Base-by-base conservation (phyloP, 2,329 filamentous ascomycete genomes). In the Phialophora tarda region DNA sequence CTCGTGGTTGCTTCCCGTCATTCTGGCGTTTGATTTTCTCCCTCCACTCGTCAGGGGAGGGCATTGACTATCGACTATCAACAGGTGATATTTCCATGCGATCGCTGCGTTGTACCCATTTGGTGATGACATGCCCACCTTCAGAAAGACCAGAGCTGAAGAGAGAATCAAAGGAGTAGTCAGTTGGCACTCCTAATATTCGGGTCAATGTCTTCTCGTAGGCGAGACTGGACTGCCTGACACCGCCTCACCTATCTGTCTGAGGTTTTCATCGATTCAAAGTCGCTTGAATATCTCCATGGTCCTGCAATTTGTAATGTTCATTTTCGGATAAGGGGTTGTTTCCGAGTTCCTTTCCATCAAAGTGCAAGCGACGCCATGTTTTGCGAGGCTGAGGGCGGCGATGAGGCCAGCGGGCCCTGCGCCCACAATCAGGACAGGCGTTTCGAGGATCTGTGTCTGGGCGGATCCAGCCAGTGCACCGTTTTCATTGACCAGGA, bases 281-380 rank as follows among this genome's bases (percentile, higher is more conserved):
- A 64, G 41, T 53, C 55, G n/a, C 6, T 51, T 48, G 41, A 78
- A 70, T 0, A 78, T 56, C 62, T 78, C 77, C 77, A 79, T 78
- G 14, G 67, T 72, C 4, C 76, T 71, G 24, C 63, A 69, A 61
- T 78, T 79, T 1, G 75, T 78, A 11, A 75, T 50, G 60, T 79
- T 77, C 77, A 78, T 77, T 65, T 79, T 80, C 0, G 78, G 77
- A 75, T 75, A 56, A 7, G n/a, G 24, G n/a, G 53, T 56, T 34
- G 53, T 56, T 34, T 56, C 53, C 17, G 30, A n/a, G 17, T 56
- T 56, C 12, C 53, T 28, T 30, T 56, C 53, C 24, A 56, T 34
- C 53, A 56, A 34, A 17, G 28, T 56, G 17, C 53, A 56, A 28
- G 53, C 24, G 26, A 56, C 34, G 11, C 53, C 53, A 14, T 30